These are phyloP conservation scores for Saccharomycopsis fermentans DNA, from an alignment of 805 yeast species.

Conservation along the genomic window DNA sequence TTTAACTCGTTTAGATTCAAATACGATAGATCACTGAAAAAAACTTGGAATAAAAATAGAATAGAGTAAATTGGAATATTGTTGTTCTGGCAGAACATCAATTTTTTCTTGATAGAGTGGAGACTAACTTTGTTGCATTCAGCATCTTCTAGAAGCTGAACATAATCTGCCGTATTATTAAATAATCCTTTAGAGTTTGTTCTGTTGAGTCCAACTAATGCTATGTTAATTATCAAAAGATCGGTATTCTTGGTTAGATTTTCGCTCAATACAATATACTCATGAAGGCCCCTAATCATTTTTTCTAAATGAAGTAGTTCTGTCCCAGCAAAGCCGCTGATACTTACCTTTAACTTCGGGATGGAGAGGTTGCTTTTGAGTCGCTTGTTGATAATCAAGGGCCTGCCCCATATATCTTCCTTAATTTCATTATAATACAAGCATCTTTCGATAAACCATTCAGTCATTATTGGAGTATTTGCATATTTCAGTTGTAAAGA, in stretches of 20 bases:
- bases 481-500: constrained; percentile 12
- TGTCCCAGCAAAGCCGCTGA: constrained; percentile 71
- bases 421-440: constrained; percentile 42
- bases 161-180: constrained; percentile 23
- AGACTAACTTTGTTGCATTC: constrained; percentile 26
- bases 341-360: constrained; percentile 32
- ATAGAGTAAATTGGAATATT: constrained; percentile 47
- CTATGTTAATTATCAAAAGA: constrained; percentile 44
- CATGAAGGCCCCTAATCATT: constrained; percentile 45
- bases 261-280: constrained; percentile 33
- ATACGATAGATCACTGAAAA: constrained; percentile 22
- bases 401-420: constrained; percentile 56
- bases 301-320: constrained; percentile 64
- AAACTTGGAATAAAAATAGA: constrained; percentile 43
- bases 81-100: constrained; percentile 49
- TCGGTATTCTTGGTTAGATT: constrained; percentile 43
- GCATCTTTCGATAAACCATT: constrained; percentile 73
- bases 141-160: constrained; percentile 22
- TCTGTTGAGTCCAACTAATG: constrained; percentile 33
- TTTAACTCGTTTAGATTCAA: constrained; percentile 36
- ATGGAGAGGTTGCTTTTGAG: constrained; percentile 21
- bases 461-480: constrained; percentile 42
- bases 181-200: constrained; percentile 27
- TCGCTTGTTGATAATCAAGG: constrained; percentile 28
- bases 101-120: constrained; percentile 41